Evolutionary conservation across 1,139 yeast genomes (phyloP).

Genomic region (Taphrina pruni): DNA sequence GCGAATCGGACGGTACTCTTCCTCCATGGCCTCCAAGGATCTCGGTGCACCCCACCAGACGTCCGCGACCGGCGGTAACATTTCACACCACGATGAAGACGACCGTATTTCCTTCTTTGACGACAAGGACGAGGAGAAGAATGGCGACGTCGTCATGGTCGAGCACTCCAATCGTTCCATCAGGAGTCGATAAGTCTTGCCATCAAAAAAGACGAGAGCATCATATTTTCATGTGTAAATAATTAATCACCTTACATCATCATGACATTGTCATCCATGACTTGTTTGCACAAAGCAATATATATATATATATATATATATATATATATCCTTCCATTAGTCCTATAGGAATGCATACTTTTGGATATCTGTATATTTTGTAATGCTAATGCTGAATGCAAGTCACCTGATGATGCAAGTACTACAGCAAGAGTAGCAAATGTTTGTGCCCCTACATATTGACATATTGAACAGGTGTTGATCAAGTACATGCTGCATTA

Average conservation of each 20-base stretch:
- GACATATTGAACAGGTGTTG: too few relatives aligned
- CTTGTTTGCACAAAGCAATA: too few relatives aligned
- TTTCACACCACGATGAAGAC: neutral
- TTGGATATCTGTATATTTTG: neutral
- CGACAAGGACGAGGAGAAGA: conserved; percentile 11
- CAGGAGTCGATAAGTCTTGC: neutral
- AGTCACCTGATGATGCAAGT: neutral
- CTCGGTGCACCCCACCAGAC: conserved; percentile 1
- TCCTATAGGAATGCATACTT: neutral
- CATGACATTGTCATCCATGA: too few relatives aligned
- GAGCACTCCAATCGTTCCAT: conserved; percentile 6
- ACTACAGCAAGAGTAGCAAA: neutral
- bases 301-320: neutral
- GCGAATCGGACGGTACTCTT: conserved; percentile 25
- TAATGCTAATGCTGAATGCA: neutral
- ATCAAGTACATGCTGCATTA: neutral
- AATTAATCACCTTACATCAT: too few relatives aligned
- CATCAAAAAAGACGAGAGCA: too few relatives aligned
- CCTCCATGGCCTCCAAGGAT: neutral
- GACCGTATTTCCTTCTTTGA: neutral
- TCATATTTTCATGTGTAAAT: too few relatives aligned
- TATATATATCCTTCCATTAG: neutral
- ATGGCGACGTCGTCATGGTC: conserved; percentile 15
- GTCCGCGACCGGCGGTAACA: neutral
- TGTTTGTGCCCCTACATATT: too few relatives aligned